These are phyloP conservation scores for Mrakia frigida DNA, from an alignment of 768 basidiomycete species.

Conservation along the genomic window DNA sequence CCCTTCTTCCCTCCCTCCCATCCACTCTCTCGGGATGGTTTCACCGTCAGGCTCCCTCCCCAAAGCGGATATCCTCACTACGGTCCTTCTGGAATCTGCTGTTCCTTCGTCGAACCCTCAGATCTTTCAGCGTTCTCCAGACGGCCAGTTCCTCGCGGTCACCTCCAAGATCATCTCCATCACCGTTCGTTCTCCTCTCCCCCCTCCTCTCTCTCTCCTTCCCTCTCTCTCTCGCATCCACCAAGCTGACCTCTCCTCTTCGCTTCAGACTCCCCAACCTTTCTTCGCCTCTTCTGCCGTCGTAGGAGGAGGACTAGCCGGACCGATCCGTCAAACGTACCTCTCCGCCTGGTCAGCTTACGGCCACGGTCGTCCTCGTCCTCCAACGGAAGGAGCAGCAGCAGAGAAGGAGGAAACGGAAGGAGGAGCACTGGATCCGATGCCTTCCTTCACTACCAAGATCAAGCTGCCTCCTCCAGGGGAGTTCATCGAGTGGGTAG, in stretches of 20 bases:
- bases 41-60: background rate
- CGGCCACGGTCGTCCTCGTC: background rate
- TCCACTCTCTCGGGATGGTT: background rate
- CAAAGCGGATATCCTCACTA: background rate
- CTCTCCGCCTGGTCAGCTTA: too few relatives aligned
- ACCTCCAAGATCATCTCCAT: background rate
- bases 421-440: background rate
- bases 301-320: too few relatives aligned
- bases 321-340: too few relatives aligned
- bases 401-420: background rate
- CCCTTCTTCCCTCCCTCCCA: background rate
- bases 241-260: too few relatives aligned
- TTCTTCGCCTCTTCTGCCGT: too few relatives aligned
- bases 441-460: background rate
- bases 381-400: background rate
- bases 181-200: background rate
- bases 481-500: background rate
- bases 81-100: background rate
- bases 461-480: background rate
- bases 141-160: conserved; percentile 16
- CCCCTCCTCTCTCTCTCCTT: background rate
- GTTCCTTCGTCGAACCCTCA: conserved; percentile 2
- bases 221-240: background rate
- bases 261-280: too few relatives aligned
- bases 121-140: conserved; percentile 14